phyloP scores from a whole-genome alignment of 2,329 filamentous ascomycete genomes.

The Aspergillus fischeri region DNA sequence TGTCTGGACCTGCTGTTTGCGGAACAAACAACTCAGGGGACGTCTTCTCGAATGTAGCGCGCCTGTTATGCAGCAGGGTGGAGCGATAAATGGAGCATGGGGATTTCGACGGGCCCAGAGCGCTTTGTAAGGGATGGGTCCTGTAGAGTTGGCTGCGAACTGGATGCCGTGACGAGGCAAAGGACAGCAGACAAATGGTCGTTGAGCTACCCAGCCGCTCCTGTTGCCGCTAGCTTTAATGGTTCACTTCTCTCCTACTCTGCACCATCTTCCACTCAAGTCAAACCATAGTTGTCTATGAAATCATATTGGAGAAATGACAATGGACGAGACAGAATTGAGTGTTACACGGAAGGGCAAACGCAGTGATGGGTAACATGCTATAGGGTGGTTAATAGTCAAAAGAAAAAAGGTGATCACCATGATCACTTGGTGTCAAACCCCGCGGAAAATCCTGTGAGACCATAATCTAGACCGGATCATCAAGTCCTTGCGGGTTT shows the following conservation, averaged over 20 bases:
- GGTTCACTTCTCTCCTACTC: neutral
- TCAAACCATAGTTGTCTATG: neutral
- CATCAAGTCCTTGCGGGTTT: neutral
- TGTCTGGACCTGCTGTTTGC: too few species aligned
- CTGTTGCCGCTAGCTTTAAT: neutral
- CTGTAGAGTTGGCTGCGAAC: neutral
- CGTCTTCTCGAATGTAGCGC: too few species aligned
- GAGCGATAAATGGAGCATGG: neutral
- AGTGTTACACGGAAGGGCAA: neutral
- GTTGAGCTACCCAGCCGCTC: neutral
- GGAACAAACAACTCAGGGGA: too few species aligned
- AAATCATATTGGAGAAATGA: neutral
- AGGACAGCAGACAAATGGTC: neutral
- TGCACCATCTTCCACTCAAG: neutral
- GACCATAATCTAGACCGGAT: neutral
- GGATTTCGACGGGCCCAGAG: neutral
- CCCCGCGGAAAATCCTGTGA: neutral
- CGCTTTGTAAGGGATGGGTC: neutral
- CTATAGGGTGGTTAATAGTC: neutral
- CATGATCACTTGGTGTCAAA: neutral
- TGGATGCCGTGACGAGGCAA: neutral
- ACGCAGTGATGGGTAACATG: neutral
- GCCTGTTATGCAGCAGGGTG: neutral
- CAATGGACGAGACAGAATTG: neutral
- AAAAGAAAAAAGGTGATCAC: neutral